Conservation (phyloP, 2,329 filamentous ascomycete species). For the Alternaria sp. region DNA sequence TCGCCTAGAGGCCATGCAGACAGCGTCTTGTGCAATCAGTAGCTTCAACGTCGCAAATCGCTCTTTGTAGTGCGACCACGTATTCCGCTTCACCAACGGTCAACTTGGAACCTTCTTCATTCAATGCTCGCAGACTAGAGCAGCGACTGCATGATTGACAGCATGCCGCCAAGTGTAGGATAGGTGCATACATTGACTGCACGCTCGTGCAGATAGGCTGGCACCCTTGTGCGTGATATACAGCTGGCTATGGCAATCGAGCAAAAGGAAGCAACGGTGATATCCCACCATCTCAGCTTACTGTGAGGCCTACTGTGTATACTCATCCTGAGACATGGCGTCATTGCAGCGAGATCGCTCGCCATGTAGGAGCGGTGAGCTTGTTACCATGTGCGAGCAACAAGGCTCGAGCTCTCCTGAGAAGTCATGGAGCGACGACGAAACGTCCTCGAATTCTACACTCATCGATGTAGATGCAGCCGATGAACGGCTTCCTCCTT, state of each 20-base stretch:
- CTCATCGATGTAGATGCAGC: constrained; percentile 18
- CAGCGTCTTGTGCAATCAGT: constrained; percentile 4
- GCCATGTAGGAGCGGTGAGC: constrained; percentile 35
- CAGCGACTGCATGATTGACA: constrained; percentile 10
- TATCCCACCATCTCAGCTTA: constrained; percentile 1
- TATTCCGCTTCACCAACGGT: constrained; percentile 17
- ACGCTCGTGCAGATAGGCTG: neutral
- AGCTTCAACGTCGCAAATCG: constrained; percentile 4
- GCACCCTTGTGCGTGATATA: neutral
- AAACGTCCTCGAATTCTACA: constrained; percentile 30
- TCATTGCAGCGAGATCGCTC: constrained; percentile 29
- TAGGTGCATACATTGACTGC: constrained; percentile 2
- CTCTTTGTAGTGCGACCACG: constrained; percentile 24
- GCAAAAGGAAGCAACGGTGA: constrained; percentile 12
- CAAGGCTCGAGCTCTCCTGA: constrained; percentile 18
- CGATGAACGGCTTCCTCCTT: constrained; percentile 9
- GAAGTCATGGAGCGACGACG: constrained; percentile 25
- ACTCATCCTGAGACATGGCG: constrained; percentile 16
- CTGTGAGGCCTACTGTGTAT: neutral
- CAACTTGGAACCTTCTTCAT: constrained; percentile 1
- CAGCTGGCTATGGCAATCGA: constrained; percentile 7
- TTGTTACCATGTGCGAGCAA: constrained; percentile 30
- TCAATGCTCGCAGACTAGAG: constrained; percentile 16
- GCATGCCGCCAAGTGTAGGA: constrained; percentile 15
- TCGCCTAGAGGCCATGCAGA: neutral